Base-by-base conservation (phyloP, 805 yeast species). In the Sporopachydermia quercuum region DNA sequence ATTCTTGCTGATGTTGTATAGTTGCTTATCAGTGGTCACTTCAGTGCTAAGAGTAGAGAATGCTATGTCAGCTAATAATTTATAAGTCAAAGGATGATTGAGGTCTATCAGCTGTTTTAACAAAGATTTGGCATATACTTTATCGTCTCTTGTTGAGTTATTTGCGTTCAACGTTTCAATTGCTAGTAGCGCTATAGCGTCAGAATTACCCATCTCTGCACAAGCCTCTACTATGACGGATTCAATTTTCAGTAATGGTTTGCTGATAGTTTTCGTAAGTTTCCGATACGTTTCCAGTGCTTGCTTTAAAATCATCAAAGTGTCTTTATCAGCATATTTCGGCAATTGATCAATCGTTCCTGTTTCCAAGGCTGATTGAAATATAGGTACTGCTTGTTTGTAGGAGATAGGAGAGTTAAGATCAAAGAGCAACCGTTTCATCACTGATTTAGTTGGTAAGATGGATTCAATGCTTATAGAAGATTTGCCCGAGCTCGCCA, bases 171-270 rank as follows among this genome's bases (percentile, higher is more conserved):
- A 53, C 1, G 80, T 73, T 40, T 76, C 74, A 51, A 72, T 81
- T 2, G 84, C 73, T 15, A 82, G 51, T 5, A 78, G 60, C 1
- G 83, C 58, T 15, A 81, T 70, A 1, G 91, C 89, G 58, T 82
- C 86, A 47, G 74, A 71, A 48, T 76, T 70, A 0, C 91, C 89
- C 44, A 71, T 48, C 48, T 77, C 83, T 0, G 89, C 89, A 18
- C 87, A 78, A 43, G 68, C 68, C 43, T 79, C 84, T 15, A 81
- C 65, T n/a, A 82, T 52, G 45, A 71, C 75, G 47, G 75, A 73
- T 50, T 81, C 89, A 36, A 80, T 54, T 11, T 60, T 68, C 13
- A 77, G 56, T 17, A 80, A 55, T 46, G 76, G 58, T 41, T 53
- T 66, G 50, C 78, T 77, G 4, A 70, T 65, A 1, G 79, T 63